Percentiles rank a stretch among this genome's conserved stretches.
These are phyloP conservation scores for Aureobasidium uvarum DNA, from an alignment of 2,329 filamentous ascomycete species.

Conservation along the genomic window DNA sequence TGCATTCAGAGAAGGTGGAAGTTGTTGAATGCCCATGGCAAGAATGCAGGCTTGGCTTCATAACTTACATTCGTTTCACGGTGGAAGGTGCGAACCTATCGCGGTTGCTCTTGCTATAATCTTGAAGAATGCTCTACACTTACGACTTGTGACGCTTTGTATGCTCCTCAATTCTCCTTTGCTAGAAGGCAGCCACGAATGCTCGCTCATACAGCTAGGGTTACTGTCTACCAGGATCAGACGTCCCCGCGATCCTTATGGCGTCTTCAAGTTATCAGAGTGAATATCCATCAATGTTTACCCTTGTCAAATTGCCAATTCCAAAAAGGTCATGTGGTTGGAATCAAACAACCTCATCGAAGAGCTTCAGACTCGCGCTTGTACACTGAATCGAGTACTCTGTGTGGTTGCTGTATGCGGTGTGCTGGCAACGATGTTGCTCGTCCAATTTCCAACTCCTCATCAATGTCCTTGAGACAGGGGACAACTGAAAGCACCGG, in stretches of 20 bases:
- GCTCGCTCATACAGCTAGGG: not conserved
- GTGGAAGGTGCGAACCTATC: slow-evolving; percentile 2
- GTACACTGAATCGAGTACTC: not conserved
- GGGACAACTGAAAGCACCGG: not conserved
- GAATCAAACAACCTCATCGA: not conserved
- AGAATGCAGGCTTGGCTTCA: slow-evolving; percentile 6
- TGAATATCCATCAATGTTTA: not conserved
- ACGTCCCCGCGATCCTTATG: not conserved
- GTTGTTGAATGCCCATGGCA: not conserved
- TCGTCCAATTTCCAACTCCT: not conserved
- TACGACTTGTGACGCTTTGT: not conserved
- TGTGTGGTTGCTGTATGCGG: not conserved
- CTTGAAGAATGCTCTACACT: not conserved
- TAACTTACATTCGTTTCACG: not conserved
- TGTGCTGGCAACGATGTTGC: not conserved
- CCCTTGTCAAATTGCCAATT: not conserved
- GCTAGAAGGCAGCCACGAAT: not conserved
- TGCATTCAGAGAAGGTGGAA: not conserved
- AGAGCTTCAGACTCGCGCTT: not conserved
- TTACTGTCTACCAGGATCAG: not conserved
- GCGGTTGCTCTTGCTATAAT: not conserved
- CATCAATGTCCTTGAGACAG: slow-evolving; percentile 7
- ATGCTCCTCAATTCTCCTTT: not conserved
- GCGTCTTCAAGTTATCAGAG: not conserved
- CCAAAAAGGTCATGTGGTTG: not conserved